Base-by-base conservation (phyloP, 1,139 yeast species). In the Entelexis sorbosivorans region DNA sequence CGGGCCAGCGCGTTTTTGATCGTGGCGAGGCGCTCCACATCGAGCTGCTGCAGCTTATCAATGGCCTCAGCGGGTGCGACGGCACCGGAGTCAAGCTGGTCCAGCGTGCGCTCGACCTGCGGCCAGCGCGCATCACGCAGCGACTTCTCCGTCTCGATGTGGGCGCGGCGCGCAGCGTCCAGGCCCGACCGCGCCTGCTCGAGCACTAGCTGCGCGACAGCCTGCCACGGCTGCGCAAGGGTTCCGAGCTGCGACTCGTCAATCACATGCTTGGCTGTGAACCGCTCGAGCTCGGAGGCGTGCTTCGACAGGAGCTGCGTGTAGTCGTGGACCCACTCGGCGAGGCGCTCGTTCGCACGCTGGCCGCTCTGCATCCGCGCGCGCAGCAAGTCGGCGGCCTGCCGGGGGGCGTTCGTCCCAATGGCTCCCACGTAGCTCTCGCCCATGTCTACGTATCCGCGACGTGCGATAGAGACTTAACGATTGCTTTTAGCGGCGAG, bases 1-100 rank as follows among this genome's bases (percentile, higher is more conserved):
- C 80, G 76, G 52, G 85, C 72, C 54, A 88, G 72, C 26, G 79
- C 72, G 58, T 84, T 84, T 63, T 86, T 82, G 51, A 87, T 66
- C 61, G 81, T 71, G 50, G 76, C 75, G 56, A 84, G 73, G 63
- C 95, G 81, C 55, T 72, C 71, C 54, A 72, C 75, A 64, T 89
- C 96, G 59, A 81, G 80, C 56, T 73, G 73, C 66, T 87, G 95
- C 65, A 88, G 78, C 57, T 79, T 82, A 95, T 96, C 88, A 47
- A 66, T 66, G 38, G 60, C 57, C 24, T 63, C 56, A 29, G 55
- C 50, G 38, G 58, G 55, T 4, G 14, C 39, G 7, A 33, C 14
- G 14, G 68, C 67, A 33, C 64, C 50, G 8, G 59, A 52, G 20
- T 53, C 51, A 20, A 67, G 57, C 31, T 64, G 65, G 19, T 62